A percentile compares a stretch with the other conserved stretches of the same genome.
Conservation (phyloP, 805 yeast genomes). For the Candida yuanshanica region DNA sequence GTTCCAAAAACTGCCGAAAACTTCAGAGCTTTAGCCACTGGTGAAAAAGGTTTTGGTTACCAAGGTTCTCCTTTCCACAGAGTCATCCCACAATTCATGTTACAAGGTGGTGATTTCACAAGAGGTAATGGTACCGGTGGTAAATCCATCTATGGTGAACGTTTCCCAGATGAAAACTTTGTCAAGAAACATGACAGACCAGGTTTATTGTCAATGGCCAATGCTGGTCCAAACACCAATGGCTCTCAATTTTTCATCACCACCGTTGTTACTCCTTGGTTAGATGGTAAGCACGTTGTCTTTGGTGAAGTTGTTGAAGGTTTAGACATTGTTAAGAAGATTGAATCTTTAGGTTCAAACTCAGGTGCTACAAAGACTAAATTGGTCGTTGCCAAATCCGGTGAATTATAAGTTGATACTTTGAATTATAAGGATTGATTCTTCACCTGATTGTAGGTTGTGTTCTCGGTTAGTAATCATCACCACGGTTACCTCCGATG, state of each 20-base stretch:
- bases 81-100: conserved; percentile 46
- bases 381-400: conserved; percentile 8
- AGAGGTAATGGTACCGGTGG: conserved; percentile 69
- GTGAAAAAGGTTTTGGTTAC: conserved; percentile 14
- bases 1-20: conserved; percentile 13
- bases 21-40: conserved; percentile 13
- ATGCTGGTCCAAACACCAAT: conserved; percentile 73
- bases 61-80: conserved; percentile 12
- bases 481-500: too few species aligned
- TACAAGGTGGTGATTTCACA: conserved; percentile 79
- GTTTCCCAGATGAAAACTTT: conserved; percentile 67
- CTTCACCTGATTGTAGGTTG: background rate
- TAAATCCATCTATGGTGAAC: conserved; percentile 64
- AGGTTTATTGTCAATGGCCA: conserved; percentile 73
- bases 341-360: conserved; percentile 10
- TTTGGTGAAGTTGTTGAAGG: conserved; percentile 69
- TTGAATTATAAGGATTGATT: background rate
- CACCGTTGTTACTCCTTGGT: conserved; percentile 86
- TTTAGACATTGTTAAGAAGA: conserved; percentile 10
- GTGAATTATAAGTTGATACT: conserved; percentile 6
- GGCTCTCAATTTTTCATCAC: conserved; percentile 96
- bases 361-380: conserved; percentile 11
- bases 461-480: too few species aligned
- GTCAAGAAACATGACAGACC: conserved; percentile 61
- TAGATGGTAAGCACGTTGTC: conserved; percentile 90